Base-by-base conservation (phyloP, 306 rosid genomes). In the Neltuma alba region DNA sequence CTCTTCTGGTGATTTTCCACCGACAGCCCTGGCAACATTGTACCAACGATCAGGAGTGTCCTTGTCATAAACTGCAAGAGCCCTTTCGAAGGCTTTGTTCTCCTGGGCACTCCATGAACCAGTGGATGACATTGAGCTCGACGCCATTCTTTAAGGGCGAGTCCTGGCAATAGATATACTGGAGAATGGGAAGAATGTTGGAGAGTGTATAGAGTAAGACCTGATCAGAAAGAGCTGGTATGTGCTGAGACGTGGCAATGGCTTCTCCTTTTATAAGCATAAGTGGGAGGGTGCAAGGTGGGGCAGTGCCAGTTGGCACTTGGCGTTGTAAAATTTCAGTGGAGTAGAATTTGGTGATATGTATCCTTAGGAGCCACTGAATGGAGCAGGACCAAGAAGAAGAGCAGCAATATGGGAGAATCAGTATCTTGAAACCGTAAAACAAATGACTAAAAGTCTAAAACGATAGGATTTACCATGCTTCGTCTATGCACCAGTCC, bases 41-140 rank as follows among this genome's bases (percentile, higher is more conserved):
- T 77, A 66, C 92, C 92, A 91, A 57, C 36, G 36, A 33, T 33
- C 36, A 33, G 36, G 36, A 33, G 36, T 33, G 36, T 33, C 36
- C 36, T 33, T 33, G 36, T 33, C 36, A 5, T 74, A 87, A 34
- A 85, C 76, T 8, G 95, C 95, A 36, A 91, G 80, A 44, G 95
- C 95, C 87, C 80, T 84, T 68, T 91, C 95, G 33, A 91, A 91
- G 52, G 91, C 89, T 57, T 91, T 91, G 85, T 89, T 89, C 60
- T 91, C 91, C 84, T 87, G 86, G 12, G 87, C 87, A 27, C 91
- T 81, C 95, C 95, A 90, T 12, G 88, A 85, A 27, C 74, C 67
- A 3, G 90, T 84, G 23, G 91, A 79, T 37, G 93, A 77, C 80
- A 87, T 85, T 44, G 90, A 86, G 44, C 85, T 33, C 36, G 36